Evolutionary conservation across 2,329 filamentous ascomycete genomes (phyloP).

Genomic region (Fusarium abutilonis): DNA sequence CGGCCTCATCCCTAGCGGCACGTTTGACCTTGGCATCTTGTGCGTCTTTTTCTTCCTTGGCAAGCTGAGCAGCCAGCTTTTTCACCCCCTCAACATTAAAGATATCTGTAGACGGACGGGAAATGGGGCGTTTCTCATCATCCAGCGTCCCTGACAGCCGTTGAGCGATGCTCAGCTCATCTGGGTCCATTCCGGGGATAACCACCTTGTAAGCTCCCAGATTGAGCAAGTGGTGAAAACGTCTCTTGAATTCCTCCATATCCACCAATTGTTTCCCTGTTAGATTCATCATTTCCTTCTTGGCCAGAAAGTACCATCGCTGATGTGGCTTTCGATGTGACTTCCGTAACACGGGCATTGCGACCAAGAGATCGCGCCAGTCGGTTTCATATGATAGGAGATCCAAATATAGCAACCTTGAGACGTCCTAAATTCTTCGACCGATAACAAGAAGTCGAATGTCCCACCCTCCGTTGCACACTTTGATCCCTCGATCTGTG

Average conservation of each 20-base stretch:
- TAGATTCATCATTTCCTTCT: conserved; percentile 37
- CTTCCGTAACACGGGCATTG: conserved; percentile 42
- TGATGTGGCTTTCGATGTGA: conserved; percentile 31
- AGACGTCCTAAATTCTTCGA: conserved; percentile 21
- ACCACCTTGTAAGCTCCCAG: conserved; percentile 34
- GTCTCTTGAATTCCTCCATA: conserved; percentile 26
- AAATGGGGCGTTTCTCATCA: conserved; percentile 11
- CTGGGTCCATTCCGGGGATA: conserved; percentile 14
- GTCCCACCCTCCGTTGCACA: conserved; percentile 26
- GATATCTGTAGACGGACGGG: conserved; percentile 26
- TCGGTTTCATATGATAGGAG: conserved; percentile 1
- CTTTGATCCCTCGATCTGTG: conserved; percentile 2
- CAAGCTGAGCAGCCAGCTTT: conserved; percentile 4
- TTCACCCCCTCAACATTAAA: conserved; percentile 22
- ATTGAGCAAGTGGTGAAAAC: conserved; percentile 18
- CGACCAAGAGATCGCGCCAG: conserved; percentile 39
- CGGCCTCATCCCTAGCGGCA: neutral
- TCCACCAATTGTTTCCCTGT: conserved; percentile 15
- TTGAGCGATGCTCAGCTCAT: conserved; percentile 31
- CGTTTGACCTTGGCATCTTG: conserved; percentile 8
- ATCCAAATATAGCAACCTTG: conserved; percentile 20
- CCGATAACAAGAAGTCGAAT: conserved; percentile 17
- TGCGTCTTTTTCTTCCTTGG: conserved; percentile 2
- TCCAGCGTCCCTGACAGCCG: conserved; percentile 35
- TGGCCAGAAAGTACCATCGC: conserved; percentile 36